Conservation (phyloP, 202 grass and related monocot genomes). For the Musa balbisiana region DNA sequence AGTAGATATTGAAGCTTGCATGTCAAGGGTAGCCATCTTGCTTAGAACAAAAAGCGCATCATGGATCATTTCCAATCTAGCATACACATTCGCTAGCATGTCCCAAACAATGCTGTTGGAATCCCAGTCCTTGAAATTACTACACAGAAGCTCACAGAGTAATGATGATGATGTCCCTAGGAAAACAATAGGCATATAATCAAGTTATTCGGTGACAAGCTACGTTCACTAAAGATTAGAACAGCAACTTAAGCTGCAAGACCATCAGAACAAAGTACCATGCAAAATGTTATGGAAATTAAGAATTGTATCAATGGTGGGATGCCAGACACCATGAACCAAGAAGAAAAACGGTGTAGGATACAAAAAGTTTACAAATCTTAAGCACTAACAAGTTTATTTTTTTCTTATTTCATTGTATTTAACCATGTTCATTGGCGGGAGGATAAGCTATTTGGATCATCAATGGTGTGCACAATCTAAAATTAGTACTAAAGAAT, state of each 20-base stretch:
- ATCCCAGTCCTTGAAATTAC: slow-evolving; percentile 45
- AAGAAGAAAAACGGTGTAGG: too few relatives aligned
- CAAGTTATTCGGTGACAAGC: slow-evolving; percentile 8
- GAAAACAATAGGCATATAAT: slow-evolving; percentile 19
- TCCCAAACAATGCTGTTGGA: slow-evolving; percentile 46
- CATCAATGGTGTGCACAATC: too few relatives aligned
- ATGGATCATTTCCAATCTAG: slow-evolving; percentile 49
- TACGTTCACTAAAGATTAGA: background rate
- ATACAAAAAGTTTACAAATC: too few relatives aligned
- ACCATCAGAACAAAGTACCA: background rate
- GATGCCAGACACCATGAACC: too few relatives aligned
- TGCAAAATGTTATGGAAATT: background rate
- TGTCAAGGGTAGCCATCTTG: slow-evolving; percentile 68
- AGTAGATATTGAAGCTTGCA: slow-evolving; percentile 59
- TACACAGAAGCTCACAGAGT: slow-evolving; percentile 48
- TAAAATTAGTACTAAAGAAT: too few relatives aligned
- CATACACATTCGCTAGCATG: slow-evolving; percentile 65
- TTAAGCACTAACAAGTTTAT: too few relatives aligned
- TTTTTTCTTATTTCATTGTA: too few relatives aligned
- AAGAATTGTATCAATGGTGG: background rate
- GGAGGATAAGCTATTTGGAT: too few relatives aligned
- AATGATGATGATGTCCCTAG: slow-evolving; percentile 44
- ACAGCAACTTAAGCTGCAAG: background rate
- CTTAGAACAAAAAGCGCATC: slow-evolving; percentile 70
- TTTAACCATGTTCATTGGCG: too few relatives aligned